Evolutionary conservation across 2,329 filamentous ascomycete genomes (phyloP).

Genomic region (Sclerotinia spermophila): DNA sequence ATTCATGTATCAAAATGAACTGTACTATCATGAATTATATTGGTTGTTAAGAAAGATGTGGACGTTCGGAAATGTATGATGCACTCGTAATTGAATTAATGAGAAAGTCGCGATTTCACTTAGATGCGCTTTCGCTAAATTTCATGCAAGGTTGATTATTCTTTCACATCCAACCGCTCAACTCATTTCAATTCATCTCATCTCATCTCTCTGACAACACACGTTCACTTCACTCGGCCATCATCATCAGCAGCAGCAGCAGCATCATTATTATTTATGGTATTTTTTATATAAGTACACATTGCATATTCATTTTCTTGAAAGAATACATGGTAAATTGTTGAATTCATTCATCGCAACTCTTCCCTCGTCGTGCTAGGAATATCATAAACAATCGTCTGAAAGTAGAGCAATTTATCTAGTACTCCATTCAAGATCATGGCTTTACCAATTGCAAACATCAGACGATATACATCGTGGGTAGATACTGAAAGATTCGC

Average conservation of each 20-base stretch:
- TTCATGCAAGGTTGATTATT: conserved; percentile 13
- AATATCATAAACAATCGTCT: not conserved
- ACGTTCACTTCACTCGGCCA: not conserved
- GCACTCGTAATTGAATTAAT: conserved; percentile 4
- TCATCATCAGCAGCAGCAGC: not conserved
- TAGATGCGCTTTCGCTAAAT: conserved; percentile 15
- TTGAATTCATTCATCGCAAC: not conserved
- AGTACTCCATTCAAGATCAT: not conserved
- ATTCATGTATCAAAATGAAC: not conserved
- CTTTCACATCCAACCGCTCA: not conserved
- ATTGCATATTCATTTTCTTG: no score
- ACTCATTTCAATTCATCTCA: not conserved
- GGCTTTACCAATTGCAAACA: not conserved
- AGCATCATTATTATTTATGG: not conserved
- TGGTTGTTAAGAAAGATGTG: not conserved
- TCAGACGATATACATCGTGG: not conserved
- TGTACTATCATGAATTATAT: not conserved
- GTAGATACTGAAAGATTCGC: not conserved
- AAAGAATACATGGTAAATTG: not conserved
- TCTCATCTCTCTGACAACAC: not conserved
- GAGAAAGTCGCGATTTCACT: conserved; percentile 15
- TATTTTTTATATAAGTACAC: not conserved
- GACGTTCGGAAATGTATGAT: not conserved
- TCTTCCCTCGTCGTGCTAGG: not conserved
- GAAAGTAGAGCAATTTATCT: not conserved